phyloP scores from a whole-genome alignment of 2,329 filamentous ascomycete species.

The Alternaria ventricosa region DNA sequence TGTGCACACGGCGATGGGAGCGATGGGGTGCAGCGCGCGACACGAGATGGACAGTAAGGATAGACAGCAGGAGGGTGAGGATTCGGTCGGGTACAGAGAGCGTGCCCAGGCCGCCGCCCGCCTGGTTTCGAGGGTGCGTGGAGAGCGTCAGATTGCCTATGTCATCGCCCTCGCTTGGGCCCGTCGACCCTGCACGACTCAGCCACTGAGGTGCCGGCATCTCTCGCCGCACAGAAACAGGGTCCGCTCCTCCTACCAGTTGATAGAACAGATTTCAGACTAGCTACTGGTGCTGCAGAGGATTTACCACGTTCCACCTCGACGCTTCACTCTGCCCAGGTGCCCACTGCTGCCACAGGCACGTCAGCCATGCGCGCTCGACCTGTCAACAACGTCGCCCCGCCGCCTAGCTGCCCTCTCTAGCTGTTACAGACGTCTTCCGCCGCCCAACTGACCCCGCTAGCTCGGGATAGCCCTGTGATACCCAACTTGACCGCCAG shows the following conservation, averaged over 20 bases:
- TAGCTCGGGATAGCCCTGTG: slow-evolving; percentile 19
- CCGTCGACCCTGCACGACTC: slow-evolving; percentile 1
- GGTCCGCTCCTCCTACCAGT: background rate
- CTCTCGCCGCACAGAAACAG: background rate
- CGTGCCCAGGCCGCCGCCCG: slow-evolving; percentile 1
- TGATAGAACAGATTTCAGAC: background rate
- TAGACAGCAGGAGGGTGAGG: slow-evolving; percentile 1
- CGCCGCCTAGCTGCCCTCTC: slow-evolving; percentile 1
- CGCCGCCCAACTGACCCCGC: slow-evolving; percentile 16
- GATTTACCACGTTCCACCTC: background rate
- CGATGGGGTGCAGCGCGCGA: background rate
- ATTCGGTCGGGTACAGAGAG: background rate
- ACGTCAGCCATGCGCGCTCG: slow-evolving; percentile 4
- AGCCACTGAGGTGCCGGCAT: background rate
- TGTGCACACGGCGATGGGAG: background rate
- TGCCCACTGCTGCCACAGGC: background rate
- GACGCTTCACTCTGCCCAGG: slow-evolving; percentile 3
- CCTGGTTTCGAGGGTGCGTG: slow-evolving; percentile 11
- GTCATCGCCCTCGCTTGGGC: slow-evolving; percentile 17
- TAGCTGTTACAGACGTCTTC: slow-evolving; percentile 8
- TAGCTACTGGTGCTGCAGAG: background rate
- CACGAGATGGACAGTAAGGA: slow-evolving; percentile 3
- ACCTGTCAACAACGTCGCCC: slow-evolving; percentile 18
- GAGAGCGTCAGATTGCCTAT: slow-evolving; percentile 11
- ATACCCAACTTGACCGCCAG: slow-evolving; percentile 17